These are phyloP conservation scores for Kazachstania sp. DNA, from an alignment of 1,139 yeast species.

Conservation along the genomic window DNA sequence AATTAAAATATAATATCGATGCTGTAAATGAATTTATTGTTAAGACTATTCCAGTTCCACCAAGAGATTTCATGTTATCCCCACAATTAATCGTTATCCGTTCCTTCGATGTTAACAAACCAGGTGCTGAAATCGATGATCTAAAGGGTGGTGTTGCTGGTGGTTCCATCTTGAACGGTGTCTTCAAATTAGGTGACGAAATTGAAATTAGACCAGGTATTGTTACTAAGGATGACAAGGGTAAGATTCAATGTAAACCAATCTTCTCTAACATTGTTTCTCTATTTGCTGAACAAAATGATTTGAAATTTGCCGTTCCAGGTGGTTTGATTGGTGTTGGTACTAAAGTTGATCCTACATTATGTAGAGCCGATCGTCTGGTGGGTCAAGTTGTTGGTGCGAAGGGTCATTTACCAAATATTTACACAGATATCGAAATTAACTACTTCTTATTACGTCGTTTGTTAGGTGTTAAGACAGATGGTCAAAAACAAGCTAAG, in stretches of 20 bases:
- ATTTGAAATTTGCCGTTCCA: slow-evolving; percentile 96
- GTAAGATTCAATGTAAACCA: slow-evolving; percentile 91
- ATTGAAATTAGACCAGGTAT: slow-evolving; percentile 83
- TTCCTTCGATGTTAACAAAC: slow-evolving; percentile 97
- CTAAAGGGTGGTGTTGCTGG: slow-evolving; percentile 99
- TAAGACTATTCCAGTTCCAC: slow-evolving; percentile 90
- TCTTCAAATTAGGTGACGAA: slow-evolving; percentile 93
- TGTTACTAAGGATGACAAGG: slow-evolving; percentile 88
- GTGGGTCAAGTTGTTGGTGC: slow-evolving; percentile 99
- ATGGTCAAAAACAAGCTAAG: slow-evolving; percentile 94
- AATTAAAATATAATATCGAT: slow-evolving; percentile 94
- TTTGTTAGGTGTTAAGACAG: slow-evolving; percentile 96
- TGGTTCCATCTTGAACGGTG: slow-evolving; percentile 96
- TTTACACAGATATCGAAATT: slow-evolving; percentile 94
- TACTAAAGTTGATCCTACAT: slow-evolving; percentile 95
- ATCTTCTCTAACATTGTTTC: slow-evolving; percentile 91
- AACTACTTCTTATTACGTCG: slow-evolving; percentile 95
- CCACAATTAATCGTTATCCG: slow-evolving; percentile 96
- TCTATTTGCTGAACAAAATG: slow-evolving; percentile 94
- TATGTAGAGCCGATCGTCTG: slow-evolving; percentile 98
- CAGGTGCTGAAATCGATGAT: slow-evolving; percentile 96
- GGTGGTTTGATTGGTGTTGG: slow-evolving; percentile 99
- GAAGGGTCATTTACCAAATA: slow-evolving; percentile 88
- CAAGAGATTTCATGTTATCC: slow-evolving; percentile 86
- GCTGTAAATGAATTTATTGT: slow-evolving; percentile 97